These are phyloP conservation scores for Raphanus hybrid DNA, from an alignment of 441 rosid genomes.

Conservation along the genomic window DNA sequence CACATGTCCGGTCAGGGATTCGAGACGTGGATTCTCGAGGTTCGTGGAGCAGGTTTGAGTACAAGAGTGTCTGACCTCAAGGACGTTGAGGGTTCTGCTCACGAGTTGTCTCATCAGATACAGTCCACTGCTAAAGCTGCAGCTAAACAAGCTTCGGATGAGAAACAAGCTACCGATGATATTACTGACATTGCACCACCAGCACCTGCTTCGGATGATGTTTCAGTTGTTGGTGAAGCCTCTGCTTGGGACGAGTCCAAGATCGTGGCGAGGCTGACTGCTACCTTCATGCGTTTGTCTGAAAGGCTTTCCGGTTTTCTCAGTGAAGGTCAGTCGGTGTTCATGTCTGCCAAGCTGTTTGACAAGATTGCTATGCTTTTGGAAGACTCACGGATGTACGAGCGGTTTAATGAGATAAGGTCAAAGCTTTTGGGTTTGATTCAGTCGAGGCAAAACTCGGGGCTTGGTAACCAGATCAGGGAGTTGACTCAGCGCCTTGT, in stretches of 20 bases:
- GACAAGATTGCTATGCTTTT: conserved; percentile 83
- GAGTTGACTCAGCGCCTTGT: conserved; percentile 80
- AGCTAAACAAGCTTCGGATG: conserved; percentile 43
- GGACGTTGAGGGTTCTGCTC: conserved; percentile 59
- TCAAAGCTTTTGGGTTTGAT: conserved; percentile 69
- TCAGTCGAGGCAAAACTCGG: conserved; percentile 73
- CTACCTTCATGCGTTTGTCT: conserved; percentile 76
- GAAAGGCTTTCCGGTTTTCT: conserved; percentile 88
- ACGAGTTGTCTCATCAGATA: conserved; percentile 58
- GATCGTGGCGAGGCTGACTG: conserved; percentile 66
- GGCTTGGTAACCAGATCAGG: conserved; percentile 66
- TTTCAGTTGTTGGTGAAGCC: no score
- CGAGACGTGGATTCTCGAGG: conserved; percentile 98
- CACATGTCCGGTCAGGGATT: conserved; percentile 88
- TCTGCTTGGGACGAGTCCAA: conserved; percentile 77
- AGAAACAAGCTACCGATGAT: not conserved
- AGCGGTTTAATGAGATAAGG: conserved; percentile 73
- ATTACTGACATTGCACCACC: conserved; percentile 30
- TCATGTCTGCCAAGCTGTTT: conserved; percentile 80
- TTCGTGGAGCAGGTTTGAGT: conserved; percentile 95
- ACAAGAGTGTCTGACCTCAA: conserved; percentile 57
- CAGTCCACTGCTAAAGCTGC: conserved; percentile 58
- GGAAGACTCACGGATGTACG: conserved; percentile 76
- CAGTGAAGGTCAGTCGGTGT: conserved; percentile 76
- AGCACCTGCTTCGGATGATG: no score